Conservation (phyloP, 2,329 filamentous ascomycete species). For the Chrysosporium queenslandicum region DNA sequence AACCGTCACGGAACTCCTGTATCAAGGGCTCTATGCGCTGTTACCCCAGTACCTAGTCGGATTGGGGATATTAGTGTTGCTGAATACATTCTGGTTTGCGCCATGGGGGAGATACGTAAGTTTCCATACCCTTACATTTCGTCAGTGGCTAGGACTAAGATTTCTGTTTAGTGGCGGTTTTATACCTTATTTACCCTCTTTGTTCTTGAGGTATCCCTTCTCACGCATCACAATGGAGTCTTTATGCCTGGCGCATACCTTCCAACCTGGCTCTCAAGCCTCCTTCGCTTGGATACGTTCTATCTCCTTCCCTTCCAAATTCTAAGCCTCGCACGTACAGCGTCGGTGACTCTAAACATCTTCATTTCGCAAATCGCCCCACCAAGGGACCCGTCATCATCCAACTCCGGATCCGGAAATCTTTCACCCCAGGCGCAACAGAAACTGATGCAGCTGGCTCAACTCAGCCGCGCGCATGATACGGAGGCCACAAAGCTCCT, state of each 20-base stretch:
- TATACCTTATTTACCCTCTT: conserved; percentile 46
- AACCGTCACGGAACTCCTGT: conserved; percentile 63
- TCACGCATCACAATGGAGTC: conserved; percentile 43
- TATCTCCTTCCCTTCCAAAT: conserved; percentile 69
- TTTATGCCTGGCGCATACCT: conserved; percentile 30
- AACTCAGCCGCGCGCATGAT: conserved; percentile 51
- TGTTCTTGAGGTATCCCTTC: conserved; percentile 47
- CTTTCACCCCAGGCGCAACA: conserved; percentile 45
- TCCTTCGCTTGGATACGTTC: conserved; percentile 39
- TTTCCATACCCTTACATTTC: conserved; percentile 15
- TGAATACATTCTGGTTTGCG: conserved; percentile 36
- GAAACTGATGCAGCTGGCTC: conserved; percentile 58
- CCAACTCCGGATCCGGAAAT: conserved; percentile 28
- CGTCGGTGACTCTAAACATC: conserved; percentile 69
- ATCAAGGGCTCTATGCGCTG: conserved; percentile 48
- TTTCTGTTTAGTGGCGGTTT: conserved; percentile 38
- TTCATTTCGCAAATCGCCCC: conserved; percentile 73
- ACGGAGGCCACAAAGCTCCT: conserved; percentile 60
- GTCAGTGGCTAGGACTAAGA: conserved; percentile 21
- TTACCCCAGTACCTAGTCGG: conserved; percentile 34
- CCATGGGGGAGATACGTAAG: conserved; percentile 39
- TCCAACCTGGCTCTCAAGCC: conserved; percentile 23
- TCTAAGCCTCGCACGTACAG: conserved; percentile 62
- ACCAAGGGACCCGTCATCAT: conserved; percentile 42
- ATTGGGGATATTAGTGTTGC: conserved; percentile 27